phyloP scores from a whole-genome alignment of 306 rosid species.

The Lathyrus aphaca region DNA sequence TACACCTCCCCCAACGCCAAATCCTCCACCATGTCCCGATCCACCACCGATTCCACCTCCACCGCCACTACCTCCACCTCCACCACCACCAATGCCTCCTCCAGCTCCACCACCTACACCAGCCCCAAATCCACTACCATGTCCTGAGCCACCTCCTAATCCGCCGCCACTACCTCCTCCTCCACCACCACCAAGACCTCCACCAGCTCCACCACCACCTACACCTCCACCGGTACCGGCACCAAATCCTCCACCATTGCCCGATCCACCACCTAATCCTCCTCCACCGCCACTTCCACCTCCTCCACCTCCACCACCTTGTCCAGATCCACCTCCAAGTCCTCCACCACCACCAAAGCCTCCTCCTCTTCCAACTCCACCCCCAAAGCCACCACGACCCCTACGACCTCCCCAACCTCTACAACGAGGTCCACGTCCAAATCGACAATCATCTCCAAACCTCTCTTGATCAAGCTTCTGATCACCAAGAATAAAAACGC shows the following conservation, averaged over 20 bases:
- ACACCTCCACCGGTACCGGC: conserved; percentile 43
- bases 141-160: not conserved
- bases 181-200: conserved; percentile 38
- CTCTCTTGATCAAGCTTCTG: conserved; percentile 49
- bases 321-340: not conserved
- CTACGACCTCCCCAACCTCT: conserved; percentile 54
- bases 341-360: conserved; percentile 9
- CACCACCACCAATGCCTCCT: conserved; percentile 23
- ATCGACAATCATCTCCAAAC: conserved; percentile 56
- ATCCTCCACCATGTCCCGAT: conserved; percentile 46
- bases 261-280: conserved; percentile 43
- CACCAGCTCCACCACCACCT: conserved; percentile 48
- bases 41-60: conserved; percentile 50
- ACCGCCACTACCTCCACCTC: conserved; percentile 45
- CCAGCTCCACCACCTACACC: conserved; percentile 42
- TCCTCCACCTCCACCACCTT: conserved; percentile 25
- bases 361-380: conserved; percentile 38
- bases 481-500: conserved; percentile 55
- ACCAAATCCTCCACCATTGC: conserved; percentile 51
- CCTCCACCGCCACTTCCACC: conserved; percentile 47
- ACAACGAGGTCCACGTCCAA: conserved; percentile 56
- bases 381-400: conserved; percentile 41
- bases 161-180: conserved; percentile 8
- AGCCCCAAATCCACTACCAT: conserved; percentile 31
- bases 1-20: conserved; percentile 43